Evolutionary conservation across 345 rosid genomes (phyloP).

Genomic region (Salix exigua): DNA sequence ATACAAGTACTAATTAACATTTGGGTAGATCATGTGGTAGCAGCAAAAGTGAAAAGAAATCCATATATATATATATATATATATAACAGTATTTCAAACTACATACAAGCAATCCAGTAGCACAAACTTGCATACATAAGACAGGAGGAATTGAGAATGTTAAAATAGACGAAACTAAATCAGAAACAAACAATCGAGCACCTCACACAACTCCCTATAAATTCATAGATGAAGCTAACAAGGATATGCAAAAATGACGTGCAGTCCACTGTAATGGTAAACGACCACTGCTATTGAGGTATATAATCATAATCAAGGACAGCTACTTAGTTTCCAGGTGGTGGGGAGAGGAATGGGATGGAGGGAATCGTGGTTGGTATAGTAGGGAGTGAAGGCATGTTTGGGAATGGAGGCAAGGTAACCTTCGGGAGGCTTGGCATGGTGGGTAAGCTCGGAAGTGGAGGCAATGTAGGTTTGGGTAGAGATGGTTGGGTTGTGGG

Average conservation of each 20-base stretch:
- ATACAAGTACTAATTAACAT: too few relatives aligned
- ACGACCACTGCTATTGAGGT: background rate
- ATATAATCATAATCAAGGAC: too few relatives aligned
- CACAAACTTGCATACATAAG: too few relatives aligned
- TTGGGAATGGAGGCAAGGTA: background rate
- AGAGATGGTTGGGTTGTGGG: background rate
- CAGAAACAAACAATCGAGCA: background rate
- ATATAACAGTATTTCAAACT: too few relatives aligned
- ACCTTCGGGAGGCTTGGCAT: too few relatives aligned
- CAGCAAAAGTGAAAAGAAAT: too few relatives aligned
- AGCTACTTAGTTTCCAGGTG: background rate
- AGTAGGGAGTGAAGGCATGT: background rate
- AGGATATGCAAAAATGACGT: background rate
- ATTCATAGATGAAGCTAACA: background rate
- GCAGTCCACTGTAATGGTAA: background rate
- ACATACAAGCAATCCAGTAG: too few relatives aligned
- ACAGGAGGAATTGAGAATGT: too few relatives aligned
- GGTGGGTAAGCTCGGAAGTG: too few relatives aligned
- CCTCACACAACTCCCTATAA: background rate
- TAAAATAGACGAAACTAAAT: background rate
- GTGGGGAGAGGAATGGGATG: background rate
- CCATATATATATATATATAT: too few relatives aligned
- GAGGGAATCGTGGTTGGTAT: background rate
- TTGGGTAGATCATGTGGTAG: too few relatives aligned
- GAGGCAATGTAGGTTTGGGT: background rate